These are phyloP conservation scores for Emiliania huxleyi DNA, from an alignment of 78 protist genomes.

Conservation along the genomic window DNA sequence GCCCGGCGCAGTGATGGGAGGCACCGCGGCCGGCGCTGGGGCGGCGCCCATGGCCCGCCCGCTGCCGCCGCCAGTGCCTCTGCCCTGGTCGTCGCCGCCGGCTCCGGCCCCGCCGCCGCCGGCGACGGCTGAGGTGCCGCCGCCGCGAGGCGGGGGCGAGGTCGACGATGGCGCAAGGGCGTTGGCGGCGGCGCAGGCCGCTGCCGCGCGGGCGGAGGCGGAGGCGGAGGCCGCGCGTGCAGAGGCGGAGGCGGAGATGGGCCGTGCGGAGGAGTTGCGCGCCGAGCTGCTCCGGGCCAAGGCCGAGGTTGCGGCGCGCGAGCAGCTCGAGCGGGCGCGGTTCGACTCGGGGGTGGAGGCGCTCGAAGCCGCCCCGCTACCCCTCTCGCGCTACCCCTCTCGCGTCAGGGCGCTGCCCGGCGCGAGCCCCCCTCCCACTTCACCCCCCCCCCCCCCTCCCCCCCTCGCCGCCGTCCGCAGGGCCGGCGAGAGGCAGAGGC, in stretches of 20 bases:
- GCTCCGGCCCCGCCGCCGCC: no score
- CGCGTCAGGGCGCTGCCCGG: no score
- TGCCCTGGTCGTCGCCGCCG: neutral
- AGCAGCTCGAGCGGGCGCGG: neutral
- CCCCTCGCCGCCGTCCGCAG: no score
- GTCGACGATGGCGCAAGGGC: neutral
- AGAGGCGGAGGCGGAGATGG: neutral
- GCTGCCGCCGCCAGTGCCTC: neutral
- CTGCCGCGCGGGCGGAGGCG: neutral
- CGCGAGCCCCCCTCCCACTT: no score
- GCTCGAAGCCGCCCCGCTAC: no score
- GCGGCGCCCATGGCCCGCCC: neutral
- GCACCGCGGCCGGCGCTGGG: neutral
- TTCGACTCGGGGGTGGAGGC: no score
- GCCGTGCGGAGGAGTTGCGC: conserved; percentile 62
- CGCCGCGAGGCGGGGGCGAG: neutral
- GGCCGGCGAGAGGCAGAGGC: no score
- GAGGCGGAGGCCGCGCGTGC: neutral
- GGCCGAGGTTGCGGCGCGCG: neutral
- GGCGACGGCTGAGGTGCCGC: neutral
- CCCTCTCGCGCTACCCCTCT: no score
- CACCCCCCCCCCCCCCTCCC: no score
- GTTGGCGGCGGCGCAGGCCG: neutral
- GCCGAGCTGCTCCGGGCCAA: conserved; percentile 48
- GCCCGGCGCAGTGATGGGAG: neutral